These are phyloP conservation scores for Globisporangium alternatum DNA, from an alignment of 352 stramenopile genomes.

Conservation along the genomic window DNA sequence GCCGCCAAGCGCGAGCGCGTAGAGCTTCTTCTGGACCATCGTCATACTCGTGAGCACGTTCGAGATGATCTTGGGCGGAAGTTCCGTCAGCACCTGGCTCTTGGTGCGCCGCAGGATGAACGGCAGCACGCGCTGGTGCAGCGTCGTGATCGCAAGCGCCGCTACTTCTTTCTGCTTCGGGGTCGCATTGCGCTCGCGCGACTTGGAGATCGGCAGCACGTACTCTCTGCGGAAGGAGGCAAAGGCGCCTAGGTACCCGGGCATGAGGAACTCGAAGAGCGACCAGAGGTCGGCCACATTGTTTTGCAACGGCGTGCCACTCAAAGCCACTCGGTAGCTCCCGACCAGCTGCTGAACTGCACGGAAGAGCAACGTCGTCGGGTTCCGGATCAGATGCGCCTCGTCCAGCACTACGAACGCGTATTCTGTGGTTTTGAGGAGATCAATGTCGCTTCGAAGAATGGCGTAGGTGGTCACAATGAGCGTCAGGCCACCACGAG, in stretches of 20 bases:
- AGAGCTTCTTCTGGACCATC: slow-evolving; percentile 85
- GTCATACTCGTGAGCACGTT: slow-evolving; percentile 90
- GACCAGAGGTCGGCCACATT: slow-evolving; percentile 96
- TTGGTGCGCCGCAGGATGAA: slow-evolving; percentile 98
- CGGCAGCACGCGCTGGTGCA: slow-evolving; percentile 96
- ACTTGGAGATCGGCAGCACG: slow-evolving; percentile 59
- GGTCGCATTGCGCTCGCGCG: slow-evolving; percentile 56
- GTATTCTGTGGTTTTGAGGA: slow-evolving; percentile 57
- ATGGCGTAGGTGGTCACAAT: slow-evolving; percentile 86
- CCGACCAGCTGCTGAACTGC: slow-evolving; percentile 77
- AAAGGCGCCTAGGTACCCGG: slow-evolving; percentile 94
- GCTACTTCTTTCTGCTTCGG: slow-evolving; percentile 73
- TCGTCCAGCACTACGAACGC: slow-evolving; percentile 95
- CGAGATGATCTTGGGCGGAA: slow-evolving; percentile 97
- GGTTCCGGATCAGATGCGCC: slow-evolving; percentile 97
- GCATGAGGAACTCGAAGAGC: slow-evolving; percentile 98
- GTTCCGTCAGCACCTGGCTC: slow-evolving; percentile 92
- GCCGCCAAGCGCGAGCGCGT: slow-evolving; percentile 36
- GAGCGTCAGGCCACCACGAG: slow-evolving; percentile 16
- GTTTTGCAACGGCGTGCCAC: slow-evolving; percentile 98
- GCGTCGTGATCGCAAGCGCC: slow-evolving; percentile 85
- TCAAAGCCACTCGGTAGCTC: slow-evolving; percentile 93
- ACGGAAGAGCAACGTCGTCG: slow-evolving; percentile 84
- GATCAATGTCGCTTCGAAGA: slow-evolving; percentile 80
- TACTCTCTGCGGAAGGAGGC: slow-evolving; percentile 53